Base-by-base conservation (phyloP, 768 basidiomycete species). In the Amanita muscaria region DNA sequence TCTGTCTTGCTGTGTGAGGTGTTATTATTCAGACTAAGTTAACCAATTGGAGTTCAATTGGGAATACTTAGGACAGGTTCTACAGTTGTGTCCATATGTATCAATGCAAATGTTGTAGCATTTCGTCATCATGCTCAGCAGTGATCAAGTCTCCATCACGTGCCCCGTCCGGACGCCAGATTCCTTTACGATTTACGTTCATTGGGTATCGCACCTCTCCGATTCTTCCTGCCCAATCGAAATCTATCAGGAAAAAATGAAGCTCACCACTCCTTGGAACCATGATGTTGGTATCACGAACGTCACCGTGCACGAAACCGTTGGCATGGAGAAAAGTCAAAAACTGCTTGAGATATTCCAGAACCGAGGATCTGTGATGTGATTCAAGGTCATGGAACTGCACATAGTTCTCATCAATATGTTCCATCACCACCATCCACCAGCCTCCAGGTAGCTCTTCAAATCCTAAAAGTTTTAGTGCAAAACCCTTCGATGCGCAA, bases 361-460 rank as follows among this genome's bases (percentile, higher is more conserved):
- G 25, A 1, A 40, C 22, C 27, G 6, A 6, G 12, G 27, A 12
- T 6, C 27, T 29, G 7, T 6, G 12, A 29, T 6, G 7, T 12
- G 27, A 6, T 12, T 29, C 12, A 6, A 12, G 12, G 6, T 6
- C 12, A 12, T 24, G 8, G 15, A 25, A 24, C 23, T 21, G 6
- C 7, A 38, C 22, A 12, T 46, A 47, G 6, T 52, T 45, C 0
- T 51, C 37, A 4, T 40, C 32, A 14, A 49, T 29, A 11, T 10
- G 7, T 4, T 62, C 56, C 59, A 62, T 60, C 10, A 62, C 57
- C 11, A 62, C 50, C 52, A 62, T 58, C 18, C 10, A 44, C 60
- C 57, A 62, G 8, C 51, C 56, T 3, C 61, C 58, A 18, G 57
- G 44, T 12, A 61, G 30, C 16, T 7, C 23, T 29, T 62, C 51